phyloP scores from a whole-genome alignment of 1,139 yeast species.

The Scheffersomyces parashehatae region DNA sequence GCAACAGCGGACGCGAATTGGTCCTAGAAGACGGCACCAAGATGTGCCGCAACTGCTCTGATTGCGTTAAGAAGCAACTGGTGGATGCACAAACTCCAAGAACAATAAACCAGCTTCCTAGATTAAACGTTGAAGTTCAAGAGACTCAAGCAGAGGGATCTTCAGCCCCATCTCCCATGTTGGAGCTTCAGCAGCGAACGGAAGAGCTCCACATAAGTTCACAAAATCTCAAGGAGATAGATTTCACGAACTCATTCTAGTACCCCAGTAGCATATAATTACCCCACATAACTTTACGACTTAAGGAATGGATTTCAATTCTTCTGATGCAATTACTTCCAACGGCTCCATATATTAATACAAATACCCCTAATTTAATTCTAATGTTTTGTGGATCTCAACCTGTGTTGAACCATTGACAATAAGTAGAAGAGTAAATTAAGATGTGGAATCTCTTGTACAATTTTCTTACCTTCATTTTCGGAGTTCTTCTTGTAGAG shows the following conservation, averaged over 20 bases:
- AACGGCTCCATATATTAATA: no score
- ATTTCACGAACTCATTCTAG: slow-evolving; percentile 16
- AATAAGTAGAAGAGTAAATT: slow-evolving; percentile 35
- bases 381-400: neutral
- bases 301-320: no score
- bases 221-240: slow-evolving; percentile 13
- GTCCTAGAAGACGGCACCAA: slow-evolving; percentile 20
- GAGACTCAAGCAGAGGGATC: slow-evolving; percentile 9
- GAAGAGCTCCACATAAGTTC: slow-evolving; percentile 3
- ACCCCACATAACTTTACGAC: no score
- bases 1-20: slow-evolving; percentile 19
- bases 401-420: slow-evolving; percentile 32
- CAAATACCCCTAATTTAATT: no score
- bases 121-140: slow-evolving; percentile 11
- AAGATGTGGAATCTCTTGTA: slow-evolving; percentile 20
- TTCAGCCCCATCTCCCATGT: slow-evolving; percentile 7
- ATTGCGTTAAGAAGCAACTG: slow-evolving; percentile 24
- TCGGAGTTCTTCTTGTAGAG: slow-evolving; percentile 12
- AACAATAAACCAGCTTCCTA: slow-evolving; percentile 3
- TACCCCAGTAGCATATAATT: neutral
- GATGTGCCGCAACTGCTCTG: slow-evolving; percentile 28
- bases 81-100: slow-evolving; percentile 1
- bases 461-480: slow-evolving; percentile 5
- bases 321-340: no score
- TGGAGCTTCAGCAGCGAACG: neutral